phyloP scores from a whole-genome alignment of 2,329 filamentous ascomycete species.

The Colletotrichum gloeosporioides region DNA sequence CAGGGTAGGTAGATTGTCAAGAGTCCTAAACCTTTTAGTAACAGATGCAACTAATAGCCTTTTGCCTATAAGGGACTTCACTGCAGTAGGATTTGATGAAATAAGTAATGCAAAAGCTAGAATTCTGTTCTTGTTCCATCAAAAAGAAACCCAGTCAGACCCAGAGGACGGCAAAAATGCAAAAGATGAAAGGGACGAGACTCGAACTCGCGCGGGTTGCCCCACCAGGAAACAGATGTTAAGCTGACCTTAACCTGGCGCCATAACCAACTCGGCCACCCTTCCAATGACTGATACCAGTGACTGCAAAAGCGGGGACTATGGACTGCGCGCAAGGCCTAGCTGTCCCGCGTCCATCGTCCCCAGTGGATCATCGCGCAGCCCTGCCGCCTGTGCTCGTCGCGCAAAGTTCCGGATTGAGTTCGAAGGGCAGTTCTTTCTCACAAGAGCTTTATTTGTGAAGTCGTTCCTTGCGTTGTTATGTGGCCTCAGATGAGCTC shows the following conservation, averaged over 20 bases:
- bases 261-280: conserved; percentile 23
- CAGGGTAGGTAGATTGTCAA: background rate
- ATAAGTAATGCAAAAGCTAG: too few relatives aligned
- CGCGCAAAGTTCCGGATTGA: background rate
- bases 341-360: background rate
- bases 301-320: accelerated
- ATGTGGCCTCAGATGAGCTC: background rate
- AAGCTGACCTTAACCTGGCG: conserved; percentile 22
- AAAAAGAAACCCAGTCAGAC: too few relatives aligned
- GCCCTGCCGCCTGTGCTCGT: too few relatives aligned
- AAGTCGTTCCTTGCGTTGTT: accelerated
- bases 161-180: too few relatives aligned
- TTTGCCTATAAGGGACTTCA: background rate
- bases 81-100: too few relatives aligned
- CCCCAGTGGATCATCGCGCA: too few relatives aligned
- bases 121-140: too few relatives aligned
- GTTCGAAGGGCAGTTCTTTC: background rate
- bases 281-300: background rate
- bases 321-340: background rate
- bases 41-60: background rate
- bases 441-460: accelerated
- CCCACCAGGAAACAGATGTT: conserved; percentile 22
- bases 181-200: conserved; percentile 20
- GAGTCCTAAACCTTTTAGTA: background rate
- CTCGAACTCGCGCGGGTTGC: conserved; percentile 22